Evolutionary conservation across 257 asterid species (phyloP).

Genomic region (Nicotiana sylvestris): DNA sequence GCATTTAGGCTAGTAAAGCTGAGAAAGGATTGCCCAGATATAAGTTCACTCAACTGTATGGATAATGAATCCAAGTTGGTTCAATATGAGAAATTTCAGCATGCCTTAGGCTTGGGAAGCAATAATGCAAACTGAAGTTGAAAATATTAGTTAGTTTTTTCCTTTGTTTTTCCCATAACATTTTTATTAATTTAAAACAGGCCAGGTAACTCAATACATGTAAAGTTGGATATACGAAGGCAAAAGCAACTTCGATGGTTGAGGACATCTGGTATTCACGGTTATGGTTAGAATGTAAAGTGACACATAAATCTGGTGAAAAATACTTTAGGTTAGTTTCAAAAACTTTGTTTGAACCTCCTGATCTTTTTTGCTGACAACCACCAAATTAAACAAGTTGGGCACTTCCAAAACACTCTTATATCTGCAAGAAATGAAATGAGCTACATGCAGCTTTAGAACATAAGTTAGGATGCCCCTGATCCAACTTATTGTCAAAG

Average conservation of each 20-base stretch:
- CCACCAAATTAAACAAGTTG: background rate
- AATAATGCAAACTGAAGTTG: background rate
- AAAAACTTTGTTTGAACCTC: background rate
- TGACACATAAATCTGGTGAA: background rate
- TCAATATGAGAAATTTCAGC: background rate
- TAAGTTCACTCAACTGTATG: background rate
- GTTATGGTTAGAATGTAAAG: background rate
- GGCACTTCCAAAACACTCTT: background rate
- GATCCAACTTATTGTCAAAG: background rate
- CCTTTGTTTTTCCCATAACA: background rate
- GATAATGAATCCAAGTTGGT: background rate
- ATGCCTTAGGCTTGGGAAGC: background rate
- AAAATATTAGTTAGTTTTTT: background rate
- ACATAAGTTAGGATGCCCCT: background rate
- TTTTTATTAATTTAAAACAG: background rate
- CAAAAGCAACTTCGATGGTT: background rate
- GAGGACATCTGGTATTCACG: background rate
- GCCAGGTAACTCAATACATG: background rate
- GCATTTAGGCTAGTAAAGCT: background rate
- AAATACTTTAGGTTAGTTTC: background rate
- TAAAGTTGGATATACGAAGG: too few relatives aligned
- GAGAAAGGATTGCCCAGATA: background rate
- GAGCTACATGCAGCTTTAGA: background rate
- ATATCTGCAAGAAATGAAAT: background rate
- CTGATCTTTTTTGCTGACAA: background rate